These are phyloP conservation scores for Nadsonia starkeyi-henricii DNA, from an alignment of 1,139 yeast species.

Conservation along the genomic window DNA sequence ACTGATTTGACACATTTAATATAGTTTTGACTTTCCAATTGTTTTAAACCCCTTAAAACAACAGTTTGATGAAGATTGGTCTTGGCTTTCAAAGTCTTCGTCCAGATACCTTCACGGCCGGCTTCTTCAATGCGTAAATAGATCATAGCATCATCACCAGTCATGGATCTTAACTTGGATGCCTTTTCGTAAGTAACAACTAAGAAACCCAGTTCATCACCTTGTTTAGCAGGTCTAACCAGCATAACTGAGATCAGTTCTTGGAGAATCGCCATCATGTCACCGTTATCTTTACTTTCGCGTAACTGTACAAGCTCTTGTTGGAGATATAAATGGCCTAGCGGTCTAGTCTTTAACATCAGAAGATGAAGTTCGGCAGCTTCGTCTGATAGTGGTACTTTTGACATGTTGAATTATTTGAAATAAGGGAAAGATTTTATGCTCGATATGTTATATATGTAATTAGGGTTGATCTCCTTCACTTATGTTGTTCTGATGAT, in stretches of 20 bases:
- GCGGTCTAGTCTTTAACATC: background rate
- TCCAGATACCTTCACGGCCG: constrained; percentile 91
- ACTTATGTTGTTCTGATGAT: too few relatives aligned
- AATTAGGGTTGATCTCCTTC: too few relatives aligned
- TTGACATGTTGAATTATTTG: too few relatives aligned
- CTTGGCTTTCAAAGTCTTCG: constrained; percentile 79
- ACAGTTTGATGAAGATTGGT: constrained; percentile 90
- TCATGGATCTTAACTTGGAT: constrained; percentile 46
- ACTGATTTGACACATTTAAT: constrained; percentile 88
- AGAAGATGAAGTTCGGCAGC: background rate
- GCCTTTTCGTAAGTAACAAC: constrained; percentile 33
- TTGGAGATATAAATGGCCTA: background rate
- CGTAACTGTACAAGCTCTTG: background rate
- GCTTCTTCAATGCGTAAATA: constrained; percentile 85
- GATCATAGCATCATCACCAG: constrained; percentile 80
- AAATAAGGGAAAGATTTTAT: too few relatives aligned
- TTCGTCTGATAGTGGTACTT: background rate
- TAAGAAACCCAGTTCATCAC: constrained; percentile 55
- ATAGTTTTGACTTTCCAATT: constrained; percentile 68
- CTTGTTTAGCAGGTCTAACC: constrained; percentile 53
- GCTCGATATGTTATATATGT: too few relatives aligned
- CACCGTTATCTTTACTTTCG: background rate
- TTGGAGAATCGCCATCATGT: constrained; percentile 12
- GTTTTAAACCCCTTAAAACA: constrained; percentile 71
- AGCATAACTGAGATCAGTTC: constrained; percentile 31